Conservation (phyloP, 164 flowering plant species). For the Chimonanthus salicifolius region DNA sequence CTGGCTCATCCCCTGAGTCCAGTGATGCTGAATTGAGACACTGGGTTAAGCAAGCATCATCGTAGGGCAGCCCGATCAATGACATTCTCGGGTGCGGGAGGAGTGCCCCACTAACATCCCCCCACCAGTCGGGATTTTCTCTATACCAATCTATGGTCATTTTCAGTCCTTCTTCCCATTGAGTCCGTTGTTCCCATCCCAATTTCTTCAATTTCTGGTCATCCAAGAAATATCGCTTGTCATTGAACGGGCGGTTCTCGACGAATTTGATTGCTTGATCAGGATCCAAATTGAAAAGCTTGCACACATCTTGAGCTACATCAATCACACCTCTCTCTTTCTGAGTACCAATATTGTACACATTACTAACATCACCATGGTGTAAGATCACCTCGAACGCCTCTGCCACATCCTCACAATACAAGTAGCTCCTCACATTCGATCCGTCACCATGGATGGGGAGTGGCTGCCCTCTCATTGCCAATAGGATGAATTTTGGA, state of each 20-base stretch:
- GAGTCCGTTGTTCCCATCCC: conserved; percentile 22
- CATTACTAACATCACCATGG: conserved; percentile 22
- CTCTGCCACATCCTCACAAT: conserved; percentile 26
- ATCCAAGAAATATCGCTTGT: conserved; percentile 23
- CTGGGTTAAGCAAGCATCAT: conserved; percentile 12
- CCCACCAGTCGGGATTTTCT: conserved; percentile 25
- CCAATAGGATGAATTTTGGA: conserved; percentile 23
- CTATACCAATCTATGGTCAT: conserved; percentile 25
- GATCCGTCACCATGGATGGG: conserved; percentile 28
- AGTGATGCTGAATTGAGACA: neutral
- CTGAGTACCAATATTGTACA: conserved; percentile 22
- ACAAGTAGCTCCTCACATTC: conserved; percentile 23
- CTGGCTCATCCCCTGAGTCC: neutral
- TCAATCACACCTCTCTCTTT: conserved; percentile 20
- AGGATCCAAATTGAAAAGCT: conserved; percentile 13
- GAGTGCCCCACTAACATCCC: conserved; percentile 25
- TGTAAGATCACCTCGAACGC: conserved; percentile 24
- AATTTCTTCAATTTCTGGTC: conserved; percentile 28
- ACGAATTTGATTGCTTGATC: conserved; percentile 18
- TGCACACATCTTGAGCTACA: conserved; percentile 24
- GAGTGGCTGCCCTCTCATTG: conserved; percentile 21
- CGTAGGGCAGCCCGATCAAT: conserved; percentile 4
- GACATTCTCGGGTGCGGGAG: conserved; percentile 21
- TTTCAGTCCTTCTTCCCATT: conserved; percentile 24
- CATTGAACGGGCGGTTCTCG: conserved; percentile 25